These are phyloP conservation scores for Rhododendron kiyosumense DNA, from an alignment of 148 eudicot genomes.

Conservation along the genomic window DNA sequence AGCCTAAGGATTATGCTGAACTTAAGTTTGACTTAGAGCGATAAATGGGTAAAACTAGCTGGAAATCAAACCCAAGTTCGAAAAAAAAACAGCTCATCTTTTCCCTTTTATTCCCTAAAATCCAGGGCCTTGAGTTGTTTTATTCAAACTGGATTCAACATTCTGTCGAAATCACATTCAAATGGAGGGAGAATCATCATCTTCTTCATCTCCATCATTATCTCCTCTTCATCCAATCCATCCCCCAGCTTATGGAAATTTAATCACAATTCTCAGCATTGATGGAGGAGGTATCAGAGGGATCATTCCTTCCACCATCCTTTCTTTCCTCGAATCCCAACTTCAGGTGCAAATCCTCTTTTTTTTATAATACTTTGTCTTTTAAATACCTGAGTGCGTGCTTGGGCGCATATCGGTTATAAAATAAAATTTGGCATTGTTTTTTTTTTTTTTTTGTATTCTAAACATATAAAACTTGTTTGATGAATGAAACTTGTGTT, in stretches of 20 bases:
- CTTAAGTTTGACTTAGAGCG: background rate
- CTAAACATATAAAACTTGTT: background rate
- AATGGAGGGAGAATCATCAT: background rate
- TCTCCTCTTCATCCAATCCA: background rate
- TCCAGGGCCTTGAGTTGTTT: background rate
- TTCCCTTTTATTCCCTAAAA: background rate
- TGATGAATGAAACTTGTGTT: background rate
- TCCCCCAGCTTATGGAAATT: constrained; percentile 29
- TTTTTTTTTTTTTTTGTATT: too few species aligned
- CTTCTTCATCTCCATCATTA: background rate
- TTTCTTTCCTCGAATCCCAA: constrained; percentile 33
- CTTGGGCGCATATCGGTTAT: background rate
- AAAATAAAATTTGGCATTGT: background rate
- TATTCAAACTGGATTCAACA: background rate
- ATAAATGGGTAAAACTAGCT: background rate
- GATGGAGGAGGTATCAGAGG: constrained; percentile 73
- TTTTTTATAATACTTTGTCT: background rate
- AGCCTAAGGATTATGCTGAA: background rate
- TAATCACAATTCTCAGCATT: constrained; percentile 57
- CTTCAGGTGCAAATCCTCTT: constrained; percentile 24
- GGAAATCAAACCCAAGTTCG: background rate
- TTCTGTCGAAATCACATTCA: background rate
- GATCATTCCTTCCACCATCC: constrained; percentile 38
- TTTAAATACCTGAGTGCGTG: background rate
- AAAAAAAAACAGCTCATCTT: background rate